Percentiles rank a stretch among this genome's conserved stretches.
phyloP scores from a whole-genome alignment of 495 filamentous ascomycete genomes.

The Podospora sp. region DNA sequence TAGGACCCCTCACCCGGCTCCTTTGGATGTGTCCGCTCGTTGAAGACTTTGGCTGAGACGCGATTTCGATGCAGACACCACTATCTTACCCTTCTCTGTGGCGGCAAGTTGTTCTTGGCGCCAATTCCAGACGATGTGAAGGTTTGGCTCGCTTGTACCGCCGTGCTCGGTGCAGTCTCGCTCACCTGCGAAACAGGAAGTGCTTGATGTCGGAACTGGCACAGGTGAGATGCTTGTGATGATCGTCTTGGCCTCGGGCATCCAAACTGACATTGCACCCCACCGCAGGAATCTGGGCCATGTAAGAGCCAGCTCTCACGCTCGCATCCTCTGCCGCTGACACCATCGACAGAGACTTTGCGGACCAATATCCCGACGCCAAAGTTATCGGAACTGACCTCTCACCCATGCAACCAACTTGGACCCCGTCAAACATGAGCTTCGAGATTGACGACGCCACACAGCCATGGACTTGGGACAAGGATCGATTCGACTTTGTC shows the following conservation, averaged over 20 bases:
- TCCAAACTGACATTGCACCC: neutral
- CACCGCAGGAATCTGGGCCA: conserved; percentile 11
- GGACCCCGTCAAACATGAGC: conserved; percentile 1
- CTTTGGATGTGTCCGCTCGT: neutral
- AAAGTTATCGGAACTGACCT: conserved; percentile 5
- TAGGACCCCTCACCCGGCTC: neutral
- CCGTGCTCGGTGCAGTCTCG: neutral
- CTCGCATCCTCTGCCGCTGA: neutral
- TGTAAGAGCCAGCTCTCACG: neutral
- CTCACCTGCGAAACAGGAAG: neutral
- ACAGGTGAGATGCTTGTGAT: neutral
- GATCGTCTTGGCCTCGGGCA: neutral
- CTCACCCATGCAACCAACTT: conserved; percentile 9
- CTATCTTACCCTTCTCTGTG: conserved; percentile 5
- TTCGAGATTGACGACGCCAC: conserved; percentile 11
- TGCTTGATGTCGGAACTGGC: conserved; percentile 7
- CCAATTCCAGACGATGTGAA: neutral
- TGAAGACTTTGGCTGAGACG: neutral
- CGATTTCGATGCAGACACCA: conserved; percentile 2
- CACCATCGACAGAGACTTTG: conserved; percentile 49
- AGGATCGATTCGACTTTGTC: conserved; percentile 1
- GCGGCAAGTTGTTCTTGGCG: conserved; percentile 5
- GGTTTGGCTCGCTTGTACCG: neutral
- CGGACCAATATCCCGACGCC: conserved; percentile 15
- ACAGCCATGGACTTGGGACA: neutral